Evolutionary conservation across 345 rosid genomes (phyloP), one percentile per base, ranked within the genome.

Genomic region (Iberis pinnata): DNA sequence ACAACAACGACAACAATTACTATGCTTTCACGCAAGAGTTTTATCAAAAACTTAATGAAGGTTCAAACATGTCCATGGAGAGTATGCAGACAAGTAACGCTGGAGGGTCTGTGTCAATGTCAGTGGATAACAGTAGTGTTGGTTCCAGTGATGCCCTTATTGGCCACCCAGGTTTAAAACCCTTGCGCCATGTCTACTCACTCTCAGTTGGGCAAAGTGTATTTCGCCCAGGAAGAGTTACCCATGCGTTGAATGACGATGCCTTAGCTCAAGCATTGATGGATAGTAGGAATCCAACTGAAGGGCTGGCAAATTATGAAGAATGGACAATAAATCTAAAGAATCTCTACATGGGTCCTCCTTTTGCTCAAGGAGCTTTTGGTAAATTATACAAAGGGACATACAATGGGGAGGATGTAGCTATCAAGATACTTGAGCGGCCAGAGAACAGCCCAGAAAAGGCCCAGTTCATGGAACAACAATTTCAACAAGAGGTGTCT

Each of bases 301-400:
- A 65, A 46, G 82, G 82, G 3, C 58, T 80, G 37, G 53, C 52
- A 1, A 55, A 73, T 60, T 22, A 22, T 22, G 25, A 22, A 22
- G 25, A 22, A 6, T 22, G 25, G 25, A 22, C 25, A 6, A 22
- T 80, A 18, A 76, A 77, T 70, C 67, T 80, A 70, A 73, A 75
- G 63, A 69, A 60, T 6, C 82, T 80, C 36, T 37, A 52, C 52
- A 73, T 75, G 80, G 80, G 80, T 16, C 68, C 63, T 33, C 68
- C 82, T 27, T 80, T 80, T 73, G 80, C 80, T 13, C 82, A 80
- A 66, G 86, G 86, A 2, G 76, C 82, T 53, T 80, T 75, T 47
- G 86, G 86, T 18, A 77, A 73, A 31, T 25, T 80, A 16, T 80
- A 68, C 48, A 73, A 58, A 69, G 77, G 77, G 20, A 53, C 50